phyloP scores from a whole-genome alignment of 139 green algal genomes.

The Closterium sp. region DNA sequence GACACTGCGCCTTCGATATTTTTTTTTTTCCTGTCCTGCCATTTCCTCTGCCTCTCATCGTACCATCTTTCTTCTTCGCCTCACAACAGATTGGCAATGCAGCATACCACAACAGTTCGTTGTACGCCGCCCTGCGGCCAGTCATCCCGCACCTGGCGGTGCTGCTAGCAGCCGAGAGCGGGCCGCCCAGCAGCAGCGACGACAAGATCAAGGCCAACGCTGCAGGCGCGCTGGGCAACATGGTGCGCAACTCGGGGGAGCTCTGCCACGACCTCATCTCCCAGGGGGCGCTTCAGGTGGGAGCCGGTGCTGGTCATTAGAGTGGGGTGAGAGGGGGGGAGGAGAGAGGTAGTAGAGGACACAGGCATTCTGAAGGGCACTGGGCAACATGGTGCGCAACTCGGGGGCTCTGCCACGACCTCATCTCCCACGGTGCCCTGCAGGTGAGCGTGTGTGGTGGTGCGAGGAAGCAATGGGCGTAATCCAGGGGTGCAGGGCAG shows the following conservation, averaged over 20 bases:
- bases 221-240: constrained; percentile 91
- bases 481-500: too few relatives aligned
- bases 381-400: constrained; percentile 95
- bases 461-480: too few relatives aligned
- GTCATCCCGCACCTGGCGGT: constrained; percentile 73
- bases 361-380: constrained; percentile 58
- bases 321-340: too few relatives aligned
- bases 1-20: too few relatives aligned
- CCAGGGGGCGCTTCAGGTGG: constrained; percentile 42
- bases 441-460: background rate
- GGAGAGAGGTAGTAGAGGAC: too few relatives aligned
- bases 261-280: constrained; percentile 77
- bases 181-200: constrained; percentile 52
- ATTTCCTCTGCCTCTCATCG: background rate
- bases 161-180: constrained; percentile 56
- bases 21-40: too few relatives aligned
- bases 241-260: constrained; percentile 77
- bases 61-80: too few relatives aligned
- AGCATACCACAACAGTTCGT: constrained; percentile 81
- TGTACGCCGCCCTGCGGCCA: constrained; percentile 77
- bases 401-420: constrained; percentile 67
- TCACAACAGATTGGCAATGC: constrained; percentile 54
- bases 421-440: constrained; percentile 64
- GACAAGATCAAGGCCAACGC: constrained; percentile 92
- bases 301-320: too few relatives aligned